Conservation (phyloP, 768 basidiomycete genomes). For the Mycena kentingensis region DNA sequence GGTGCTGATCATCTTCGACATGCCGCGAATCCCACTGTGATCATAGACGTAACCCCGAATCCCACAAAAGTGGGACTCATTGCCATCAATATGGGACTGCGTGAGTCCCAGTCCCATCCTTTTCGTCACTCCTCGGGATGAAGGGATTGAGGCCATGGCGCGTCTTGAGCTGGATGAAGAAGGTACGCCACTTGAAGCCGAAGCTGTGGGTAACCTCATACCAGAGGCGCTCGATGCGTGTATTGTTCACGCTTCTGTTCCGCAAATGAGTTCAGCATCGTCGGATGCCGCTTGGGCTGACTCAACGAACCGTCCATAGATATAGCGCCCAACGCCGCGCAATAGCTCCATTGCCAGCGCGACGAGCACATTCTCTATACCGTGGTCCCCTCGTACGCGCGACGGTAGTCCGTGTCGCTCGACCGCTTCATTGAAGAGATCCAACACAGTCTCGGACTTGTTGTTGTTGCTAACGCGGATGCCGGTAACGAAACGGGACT, state of each 20-base stretch:
- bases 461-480: constrained; percentile 38
- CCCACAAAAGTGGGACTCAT: too few relatives aligned
- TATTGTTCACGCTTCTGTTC: constrained; percentile 43
- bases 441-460: background rate
- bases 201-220: constrained; percentile 35
- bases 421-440: background rate
- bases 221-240: constrained; percentile 41
- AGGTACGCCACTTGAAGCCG: constrained; percentile 39
- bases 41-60: too few relatives aligned
- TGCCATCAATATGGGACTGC: too few relatives aligned
- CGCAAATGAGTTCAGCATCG: constrained; percentile 2
- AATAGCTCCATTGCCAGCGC: constrained; percentile 31
- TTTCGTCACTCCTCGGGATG: too few relatives aligned
- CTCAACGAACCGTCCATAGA: constrained; percentile 38
- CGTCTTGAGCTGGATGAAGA: constrained; percentile 37
- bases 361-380: constrained; percentile 35
- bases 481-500: constrained; percentile 36
- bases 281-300: background rate
- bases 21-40: too few relatives aligned
- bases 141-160: constrained; percentile 29
- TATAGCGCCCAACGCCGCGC: constrained; percentile 34
- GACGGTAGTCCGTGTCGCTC: background rate
- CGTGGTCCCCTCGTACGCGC: constrained; percentile 29
- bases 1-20: too few relatives aligned
- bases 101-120: too few relatives aligned